Percentiles rank a stretch among this genome's conserved stretches.
phyloP scores from a whole-genome alignment of 1,284 basidiomycete genomes.

The Pterulicium gracile region DNA sequence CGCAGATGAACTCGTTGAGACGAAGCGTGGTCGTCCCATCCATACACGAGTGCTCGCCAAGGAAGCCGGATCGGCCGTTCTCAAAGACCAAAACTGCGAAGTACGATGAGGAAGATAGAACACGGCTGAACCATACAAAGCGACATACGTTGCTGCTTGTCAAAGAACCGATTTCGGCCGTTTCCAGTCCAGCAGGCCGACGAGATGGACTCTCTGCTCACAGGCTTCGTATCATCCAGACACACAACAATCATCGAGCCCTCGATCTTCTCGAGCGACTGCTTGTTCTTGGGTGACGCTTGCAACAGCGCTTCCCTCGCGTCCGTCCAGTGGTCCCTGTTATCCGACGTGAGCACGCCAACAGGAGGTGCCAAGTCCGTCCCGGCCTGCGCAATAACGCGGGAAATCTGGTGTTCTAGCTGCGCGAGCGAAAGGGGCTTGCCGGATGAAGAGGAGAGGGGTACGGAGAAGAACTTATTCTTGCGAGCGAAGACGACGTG shows the following conservation, averaged over 20 bases:
- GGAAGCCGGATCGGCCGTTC: constrained; percentile 89
- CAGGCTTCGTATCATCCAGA: constrained; percentile 73
- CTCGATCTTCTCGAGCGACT: constrained; percentile 73
- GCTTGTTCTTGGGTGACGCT: constrained; percentile 56
- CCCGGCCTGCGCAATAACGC: constrained; percentile 66
- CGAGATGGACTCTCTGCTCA: constrained; percentile 75
- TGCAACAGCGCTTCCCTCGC: constrained; percentile 62
- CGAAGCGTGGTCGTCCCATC: constrained; percentile 94
- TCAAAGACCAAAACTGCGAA: constrained; percentile 79
- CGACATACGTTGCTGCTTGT: constrained; percentile 93
- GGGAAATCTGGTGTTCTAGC: constrained; percentile 58
- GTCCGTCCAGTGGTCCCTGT: constrained; percentile 87
- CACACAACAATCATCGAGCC: constrained; percentile 83
- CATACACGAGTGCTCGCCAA: constrained; percentile 88
- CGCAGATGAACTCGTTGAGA: constrained; percentile 91
- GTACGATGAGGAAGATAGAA: constrained; percentile 3
- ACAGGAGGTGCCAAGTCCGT: constrained; percentile 43
- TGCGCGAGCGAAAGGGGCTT: constrained; percentile 66
- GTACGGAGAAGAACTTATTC: constrained; percentile 83
- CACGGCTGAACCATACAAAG: constrained; percentile 10
- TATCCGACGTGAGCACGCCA: constrained; percentile 81
- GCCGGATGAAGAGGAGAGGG: constrained; percentile 53
- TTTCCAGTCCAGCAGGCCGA: constrained; percentile 90
- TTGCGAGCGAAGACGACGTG: constrained; percentile 89
- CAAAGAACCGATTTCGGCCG: constrained; percentile 90